phyloP scores from a whole-genome alignment of 192 early-diverging fungal species.

The Podila clonocystis region DNA sequence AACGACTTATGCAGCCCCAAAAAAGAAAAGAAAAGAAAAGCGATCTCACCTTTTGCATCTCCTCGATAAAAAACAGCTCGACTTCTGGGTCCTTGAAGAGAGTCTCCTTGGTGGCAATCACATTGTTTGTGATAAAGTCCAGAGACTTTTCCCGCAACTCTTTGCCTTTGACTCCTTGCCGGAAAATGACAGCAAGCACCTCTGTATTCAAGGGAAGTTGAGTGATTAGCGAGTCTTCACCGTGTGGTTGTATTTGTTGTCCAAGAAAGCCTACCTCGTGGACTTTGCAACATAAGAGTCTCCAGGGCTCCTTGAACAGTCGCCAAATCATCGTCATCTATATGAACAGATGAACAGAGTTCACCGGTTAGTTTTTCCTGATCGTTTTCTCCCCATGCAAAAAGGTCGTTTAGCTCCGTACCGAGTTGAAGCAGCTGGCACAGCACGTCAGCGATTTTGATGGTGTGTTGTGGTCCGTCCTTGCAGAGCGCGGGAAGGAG shows the following conservation, averaged over 20 bases:
- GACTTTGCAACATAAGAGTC: conserved; percentile 36
- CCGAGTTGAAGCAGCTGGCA: conserved; percentile 52
- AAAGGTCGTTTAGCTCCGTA: not conserved
- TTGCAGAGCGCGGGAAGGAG: conserved; percentile 39
- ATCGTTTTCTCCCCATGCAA: not conserved
- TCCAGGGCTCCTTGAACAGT: conserved; percentile 34
- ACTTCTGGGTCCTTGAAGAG: conserved; percentile 39
- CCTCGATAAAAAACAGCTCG: conserved; percentile 33
- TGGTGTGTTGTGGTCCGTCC: conserved; percentile 38
- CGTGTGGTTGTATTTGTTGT: not conserved
- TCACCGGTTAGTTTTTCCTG: not conserved
- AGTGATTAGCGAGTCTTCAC: too few relatives aligned
- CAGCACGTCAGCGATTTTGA: conserved; percentile 52
- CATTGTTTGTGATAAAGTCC: conserved; percentile 41
- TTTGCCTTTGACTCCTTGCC: conserved; percentile 38
- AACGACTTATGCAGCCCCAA: not conserved
- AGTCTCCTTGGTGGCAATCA: conserved; percentile 7
- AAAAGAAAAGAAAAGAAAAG: not conserved
- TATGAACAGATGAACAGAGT: too few relatives aligned
- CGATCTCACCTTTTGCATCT: conserved; percentile 33
- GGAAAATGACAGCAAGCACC: conserved; percentile 42
- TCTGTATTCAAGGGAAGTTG: conserved; percentile 2
- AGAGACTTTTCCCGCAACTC: conserved; percentile 27
- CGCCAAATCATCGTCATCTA: conserved; percentile 46
- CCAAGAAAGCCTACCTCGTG: conserved; percentile 23